Evolutionary conservation across 345 rosid species (phyloP), one percentile per base, ranked within the genome.

Genomic region (Durio zibethinus): DNA sequence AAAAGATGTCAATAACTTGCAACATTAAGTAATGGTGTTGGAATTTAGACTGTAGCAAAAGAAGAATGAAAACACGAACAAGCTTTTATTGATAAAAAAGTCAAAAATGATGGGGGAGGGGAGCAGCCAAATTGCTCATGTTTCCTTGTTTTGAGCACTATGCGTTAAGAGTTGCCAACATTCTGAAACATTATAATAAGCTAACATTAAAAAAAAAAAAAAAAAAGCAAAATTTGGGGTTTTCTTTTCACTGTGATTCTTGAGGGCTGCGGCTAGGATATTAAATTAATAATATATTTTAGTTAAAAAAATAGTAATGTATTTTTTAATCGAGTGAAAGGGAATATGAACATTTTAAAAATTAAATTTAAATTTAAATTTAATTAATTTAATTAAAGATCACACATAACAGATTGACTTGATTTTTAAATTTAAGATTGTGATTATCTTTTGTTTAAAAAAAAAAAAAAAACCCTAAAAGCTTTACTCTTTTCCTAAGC

Each of bases 401-500:
- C n/a, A n/a, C n/a, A n/a, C n/a, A n/a, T n/a, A n/a, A n/a, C n/a
- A n/a, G n/a, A n/a, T n/a, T n/a, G n/a, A n/a, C n/a, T n/a, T n/a
- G n/a, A n/a, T n/a, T n/a, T n/a, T n/a, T n/a, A n/a, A n/a, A n/a
- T n/a, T n/a, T n/a, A n/a, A n/a, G n/a, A n/a, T n/a, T n/a, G n/a
- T n/a, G n/a, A n/a, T n/a, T n/a, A n/a, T n/a, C n/a, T n/a, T n/a
- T n/a, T n/a, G n/a, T n/a, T n/a, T n/a, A n/a, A n/a, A n/a, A n/a
- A n/a, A n/a, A n/a, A n/a, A n/a, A n/a, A n/a, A n/a, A n/a, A 35
- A 71, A 72, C 75, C 75, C 42, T 33, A 72, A 50, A 47, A 25
- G 36, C 35, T 21, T 21, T 23, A 14, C 9, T 14, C 35, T 27
- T 68, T 15, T 25, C 12, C 33, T 21, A n/a, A n/a, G 2, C 50